phyloP scores from a whole-genome alignment of 2,329 filamentous ascomycete species.

The Talaromyces sp. region DNA sequence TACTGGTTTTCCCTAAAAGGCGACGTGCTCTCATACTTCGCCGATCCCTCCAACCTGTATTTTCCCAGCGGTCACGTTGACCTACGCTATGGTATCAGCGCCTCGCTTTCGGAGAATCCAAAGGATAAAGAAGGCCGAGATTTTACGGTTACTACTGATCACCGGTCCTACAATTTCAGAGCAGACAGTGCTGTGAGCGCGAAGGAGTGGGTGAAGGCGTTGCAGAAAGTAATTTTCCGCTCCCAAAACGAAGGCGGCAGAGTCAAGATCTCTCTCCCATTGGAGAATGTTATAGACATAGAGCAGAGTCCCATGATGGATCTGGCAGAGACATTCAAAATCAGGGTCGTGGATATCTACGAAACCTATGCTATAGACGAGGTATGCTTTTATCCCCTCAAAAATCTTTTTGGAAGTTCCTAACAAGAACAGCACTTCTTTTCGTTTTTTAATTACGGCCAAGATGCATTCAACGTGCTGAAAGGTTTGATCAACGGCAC shows the following conservation, averaged over 20 bases:
- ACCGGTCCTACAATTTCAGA: slow-evolving; percentile 78
- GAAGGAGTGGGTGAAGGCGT: slow-evolving; percentile 91
- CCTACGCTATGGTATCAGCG: slow-evolving; percentile 83
- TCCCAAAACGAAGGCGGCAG: slow-evolving; percentile 96
- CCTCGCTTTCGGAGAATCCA: slow-evolving; percentile 69
- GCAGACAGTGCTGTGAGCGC: slow-evolving; percentile 84
- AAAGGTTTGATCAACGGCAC: slow-evolving; percentile 66
- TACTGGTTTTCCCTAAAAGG: slow-evolving; percentile 94
- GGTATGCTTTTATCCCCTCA: slow-evolving; percentile 42
- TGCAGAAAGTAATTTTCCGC: slow-evolving; percentile 92
- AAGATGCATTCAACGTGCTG: slow-evolving; percentile 75
- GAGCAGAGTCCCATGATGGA: slow-evolving; percentile 88
- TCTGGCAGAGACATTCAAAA: slow-evolving; percentile 88
- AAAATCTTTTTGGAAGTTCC: background rate
- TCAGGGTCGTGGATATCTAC: slow-evolving; percentile 86
- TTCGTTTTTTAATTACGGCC: slow-evolving; percentile 83
- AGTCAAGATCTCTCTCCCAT: slow-evolving; percentile 89
- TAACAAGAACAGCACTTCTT: slow-evolving; percentile 72
- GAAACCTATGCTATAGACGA: slow-evolving; percentile 95
- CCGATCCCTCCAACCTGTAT: slow-evolving; percentile 76
- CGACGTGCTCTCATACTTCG: slow-evolving; percentile 86
- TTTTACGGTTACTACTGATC: slow-evolving; percentile 76
- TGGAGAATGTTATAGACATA: slow-evolving; percentile 83
- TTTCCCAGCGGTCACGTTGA: slow-evolving; percentile 91
- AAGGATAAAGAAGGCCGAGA: slow-evolving; percentile 64